These are phyloP conservation scores for Auricularia sp. DNA, from an alignment of 768 basidiomycete genomes.

Conservation along the genomic window DNA sequence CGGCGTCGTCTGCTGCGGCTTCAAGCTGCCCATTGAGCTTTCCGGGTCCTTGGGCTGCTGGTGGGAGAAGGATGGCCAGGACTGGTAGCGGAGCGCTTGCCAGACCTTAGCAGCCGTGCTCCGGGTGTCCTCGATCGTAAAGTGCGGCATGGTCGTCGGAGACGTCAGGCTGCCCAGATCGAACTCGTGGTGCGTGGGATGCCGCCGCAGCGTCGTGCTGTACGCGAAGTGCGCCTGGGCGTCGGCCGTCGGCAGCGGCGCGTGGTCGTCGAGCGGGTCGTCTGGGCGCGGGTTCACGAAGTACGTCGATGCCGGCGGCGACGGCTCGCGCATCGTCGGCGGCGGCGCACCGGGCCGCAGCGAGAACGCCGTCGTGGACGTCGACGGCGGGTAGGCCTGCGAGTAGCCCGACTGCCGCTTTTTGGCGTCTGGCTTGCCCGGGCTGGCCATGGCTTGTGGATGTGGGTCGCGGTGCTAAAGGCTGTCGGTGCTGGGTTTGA, in stretches of 20 bases:
- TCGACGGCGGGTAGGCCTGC: neutral
- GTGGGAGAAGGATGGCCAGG: neutral
- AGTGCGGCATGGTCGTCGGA: constrained; percentile 2
- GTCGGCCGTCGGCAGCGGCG: constrained; percentile 50
- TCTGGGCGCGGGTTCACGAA: constrained; percentile 49
- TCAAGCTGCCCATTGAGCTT: constrained; percentile 6
- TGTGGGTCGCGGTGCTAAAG: neutral
- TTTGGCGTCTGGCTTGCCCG: neutral
- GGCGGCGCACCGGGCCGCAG: neutral
- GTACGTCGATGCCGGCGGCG: constrained; percentile 76
- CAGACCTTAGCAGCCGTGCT: neutral
- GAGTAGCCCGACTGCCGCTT: neutral
- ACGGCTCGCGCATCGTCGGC: constrained; percentile 25
- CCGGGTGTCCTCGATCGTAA: constrained; percentile 1
- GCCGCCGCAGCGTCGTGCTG: constrained; percentile 68
- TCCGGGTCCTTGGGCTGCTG: neutral
- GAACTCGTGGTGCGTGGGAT: constrained; percentile 18
- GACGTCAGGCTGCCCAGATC: neutral
- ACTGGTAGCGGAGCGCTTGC: neutral
- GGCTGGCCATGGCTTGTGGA: neutral
- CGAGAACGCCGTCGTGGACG: neutral
- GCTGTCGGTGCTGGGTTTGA: neutral
- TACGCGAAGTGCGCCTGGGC: constrained; percentile 73
- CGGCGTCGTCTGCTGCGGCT: constrained; percentile 34
- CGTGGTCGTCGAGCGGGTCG: constrained; percentile 26